A percentile compares a stretch with the other conserved stretches of the same genome.
Evolutionary conservation across 305 asterid species (phyloP).

Genomic region (Euphrasia arctica): DNA sequence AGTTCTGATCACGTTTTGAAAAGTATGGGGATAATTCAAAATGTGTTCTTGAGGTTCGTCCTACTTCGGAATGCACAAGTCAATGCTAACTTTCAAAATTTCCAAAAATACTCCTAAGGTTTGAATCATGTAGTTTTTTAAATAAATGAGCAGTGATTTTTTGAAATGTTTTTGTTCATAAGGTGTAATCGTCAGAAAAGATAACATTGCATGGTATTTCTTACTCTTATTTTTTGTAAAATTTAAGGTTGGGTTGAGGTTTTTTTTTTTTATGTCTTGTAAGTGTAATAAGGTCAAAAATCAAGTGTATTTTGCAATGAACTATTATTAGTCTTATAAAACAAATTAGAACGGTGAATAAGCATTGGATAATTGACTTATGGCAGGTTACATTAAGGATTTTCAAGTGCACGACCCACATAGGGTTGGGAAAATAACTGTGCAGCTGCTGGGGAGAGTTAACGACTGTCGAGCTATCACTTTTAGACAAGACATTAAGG

Average conservation of each 20-base stretch:
- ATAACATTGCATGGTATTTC: neutral
- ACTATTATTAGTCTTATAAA: neutral
- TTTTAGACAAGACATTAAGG: slow-evolving; percentile 82
- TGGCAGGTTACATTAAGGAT: slow-evolving; percentile 83
- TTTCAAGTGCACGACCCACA: slow-evolving; percentile 74
- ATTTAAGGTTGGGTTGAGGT: neutral
- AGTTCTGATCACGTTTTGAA: too few relatives aligned
- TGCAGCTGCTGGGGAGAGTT: slow-evolving; percentile 83
- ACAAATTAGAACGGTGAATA: slow-evolving; percentile 21
- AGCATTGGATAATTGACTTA: slow-evolving; percentile 21
- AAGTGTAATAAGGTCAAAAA: neutral
- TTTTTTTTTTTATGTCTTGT: neutral
- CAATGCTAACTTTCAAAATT: neutral
- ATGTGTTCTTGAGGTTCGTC: neutral
- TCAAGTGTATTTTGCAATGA: neutral
- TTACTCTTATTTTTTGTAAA: neutral
- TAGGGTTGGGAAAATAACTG: slow-evolving; percentile 80
- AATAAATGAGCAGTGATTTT: too few relatives aligned
- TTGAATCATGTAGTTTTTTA: neutral
- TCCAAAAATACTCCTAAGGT: neutral
- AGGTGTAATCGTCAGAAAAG: neutral
- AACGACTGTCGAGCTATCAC: slow-evolving; percentile 83
- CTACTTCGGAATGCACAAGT: neutral
- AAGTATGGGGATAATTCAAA: neutral
- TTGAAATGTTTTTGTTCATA: too few relatives aligned